Evolutionary conservation across 257 asterid species (phyloP), one percentile per base, ranked within the genome.

Genomic region (Gentiana straminea): DNA sequence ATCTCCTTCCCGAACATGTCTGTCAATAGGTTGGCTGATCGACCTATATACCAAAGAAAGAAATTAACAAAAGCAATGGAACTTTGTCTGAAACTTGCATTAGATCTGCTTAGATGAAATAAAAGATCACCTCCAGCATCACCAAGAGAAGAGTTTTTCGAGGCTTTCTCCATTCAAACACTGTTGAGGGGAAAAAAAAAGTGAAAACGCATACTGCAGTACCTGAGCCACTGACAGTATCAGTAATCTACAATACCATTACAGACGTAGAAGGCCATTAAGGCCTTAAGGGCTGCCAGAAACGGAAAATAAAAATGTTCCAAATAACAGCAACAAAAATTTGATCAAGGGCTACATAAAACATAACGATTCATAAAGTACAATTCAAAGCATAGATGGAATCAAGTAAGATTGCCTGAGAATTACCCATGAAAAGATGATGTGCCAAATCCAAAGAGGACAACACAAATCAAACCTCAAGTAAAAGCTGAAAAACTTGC

Each of bases 1-100:
- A 57, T 77, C 67, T 68, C 90, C 57, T 74, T 68, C 34, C 60
- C 76, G 35, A 68, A 52, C 33, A 68, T 43, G 51, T 62, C 72
- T 34, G 57, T 66, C 15, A 76, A 35, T 33, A 68, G 70, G 60
- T 66, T 67, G 68, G 53, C 66, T 4, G 60, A 60, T 35, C 33
- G 59, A 66, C 74, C 83, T 82, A 64, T 33, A 72, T 50, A 68
- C 62, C 49, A 35, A 39, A 52, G 34, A 8, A 59, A 47, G 3
- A 51, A 33, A 39, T 34, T 9, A 47, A 48, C 57, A 66, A 32
- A 9, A 49, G 37, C 38, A 0, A 8, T 33, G 2, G 3, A 45
- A 7, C 39, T 33, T 13, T 11, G 36, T 11, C 5, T 65, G 13
- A 15, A 43, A 10, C 15, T 47, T 37, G 33, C 33, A 3, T 1